These are phyloP conservation scores for Smallanthus sonchifolius DNA, from an alignment of 129 eudicot genomes.

Conservation along the genomic window DNA sequence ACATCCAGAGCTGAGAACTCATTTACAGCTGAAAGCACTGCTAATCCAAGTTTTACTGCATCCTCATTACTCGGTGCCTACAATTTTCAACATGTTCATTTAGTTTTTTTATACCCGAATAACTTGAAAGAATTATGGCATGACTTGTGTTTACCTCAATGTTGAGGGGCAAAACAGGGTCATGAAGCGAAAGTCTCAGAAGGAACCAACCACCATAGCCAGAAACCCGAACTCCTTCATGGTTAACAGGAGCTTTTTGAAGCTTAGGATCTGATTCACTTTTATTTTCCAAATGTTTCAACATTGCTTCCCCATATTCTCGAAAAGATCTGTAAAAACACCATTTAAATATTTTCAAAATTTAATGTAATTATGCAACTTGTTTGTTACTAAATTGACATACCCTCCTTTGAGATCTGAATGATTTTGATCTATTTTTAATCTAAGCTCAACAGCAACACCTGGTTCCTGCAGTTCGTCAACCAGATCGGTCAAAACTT, in stretches of 20 bases:
- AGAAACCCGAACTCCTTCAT: slow-evolving; percentile 96
- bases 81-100: neutral
- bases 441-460: slow-evolving; percentile 76
- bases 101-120: neutral
- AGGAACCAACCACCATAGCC: slow-evolving; percentile 99
- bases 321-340: slow-evolving; percentile 67
- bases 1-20: slow-evolving; percentile 82
- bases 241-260: slow-evolving; percentile 78
- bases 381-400: slow-evolving; percentile 18
- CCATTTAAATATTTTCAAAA: neutral
- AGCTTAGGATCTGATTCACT: slow-evolving; percentile 72
- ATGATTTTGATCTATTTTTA: slow-evolving; percentile 80
- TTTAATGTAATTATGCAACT: neutral
- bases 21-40: slow-evolving; percentile 57
- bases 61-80: slow-evolving; percentile 81
- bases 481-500: slow-evolving; percentile 85
- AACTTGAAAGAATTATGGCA: neutral
- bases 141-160: slow-evolving; percentile 58
- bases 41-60: slow-evolving; percentile 70
- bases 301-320: slow-evolving; percentile 89
- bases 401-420: slow-evolving; percentile 77
- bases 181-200: slow-evolving; percentile 93
- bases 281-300: slow-evolving; percentile 60
- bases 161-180: slow-evolving; percentile 97
- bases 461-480: slow-evolving; percentile 90